Evolutionary conservation across 2,329 filamentous ascomycete genomes (phyloP).

Genomic region (Aspergillus fischeri): DNA sequence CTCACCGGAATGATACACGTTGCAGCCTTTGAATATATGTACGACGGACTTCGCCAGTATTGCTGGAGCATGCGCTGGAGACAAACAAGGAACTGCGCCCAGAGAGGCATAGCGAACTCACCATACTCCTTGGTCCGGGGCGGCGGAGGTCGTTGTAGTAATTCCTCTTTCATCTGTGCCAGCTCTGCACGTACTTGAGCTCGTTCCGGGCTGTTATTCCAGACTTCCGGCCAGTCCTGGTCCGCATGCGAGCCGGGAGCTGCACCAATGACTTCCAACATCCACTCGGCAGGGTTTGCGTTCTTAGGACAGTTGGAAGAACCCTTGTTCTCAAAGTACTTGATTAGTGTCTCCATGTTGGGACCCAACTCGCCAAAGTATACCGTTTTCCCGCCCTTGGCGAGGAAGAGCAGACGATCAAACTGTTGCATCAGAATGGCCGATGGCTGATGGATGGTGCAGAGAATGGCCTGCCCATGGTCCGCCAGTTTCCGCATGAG

Average conservation of each 20-base stretch:
- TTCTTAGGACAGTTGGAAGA: constrained; percentile 54
- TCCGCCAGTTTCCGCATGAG: constrained; percentile 84
- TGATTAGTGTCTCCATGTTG: constrained; percentile 52
- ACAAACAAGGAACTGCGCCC: constrained; percentile 62
- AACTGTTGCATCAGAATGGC: constrained; percentile 87
- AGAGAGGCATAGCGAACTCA: constrained; percentile 75
- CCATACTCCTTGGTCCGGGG: constrained; percentile 55
- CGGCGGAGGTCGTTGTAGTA: constrained; percentile 26
- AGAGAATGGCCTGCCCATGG: constrained; percentile 84
- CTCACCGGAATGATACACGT: constrained; percentile 65
- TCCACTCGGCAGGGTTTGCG: constrained; percentile 66
- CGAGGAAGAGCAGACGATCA: constrained; percentile 59
- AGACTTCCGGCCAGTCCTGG: constrained; percentile 59
- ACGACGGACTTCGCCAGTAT: constrained; percentile 83
- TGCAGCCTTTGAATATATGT: constrained; percentile 75
- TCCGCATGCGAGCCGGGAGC: constrained; percentile 58
- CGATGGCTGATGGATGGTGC: constrained; percentile 91
- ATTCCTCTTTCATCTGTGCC: constrained; percentile 34
- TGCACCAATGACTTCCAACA: constrained; percentile 56
- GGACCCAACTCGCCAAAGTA: constrained; percentile 64
- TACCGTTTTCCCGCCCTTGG: constrained; percentile 59
- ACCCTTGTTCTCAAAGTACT: constrained; percentile 62
- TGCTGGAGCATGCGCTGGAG: constrained; percentile 75
- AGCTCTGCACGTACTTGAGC: constrained; percentile 47
- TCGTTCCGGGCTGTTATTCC: constrained; percentile 54